Conservation (phyloP, 305 asterid species). For the Solanum hybrid region DNA sequence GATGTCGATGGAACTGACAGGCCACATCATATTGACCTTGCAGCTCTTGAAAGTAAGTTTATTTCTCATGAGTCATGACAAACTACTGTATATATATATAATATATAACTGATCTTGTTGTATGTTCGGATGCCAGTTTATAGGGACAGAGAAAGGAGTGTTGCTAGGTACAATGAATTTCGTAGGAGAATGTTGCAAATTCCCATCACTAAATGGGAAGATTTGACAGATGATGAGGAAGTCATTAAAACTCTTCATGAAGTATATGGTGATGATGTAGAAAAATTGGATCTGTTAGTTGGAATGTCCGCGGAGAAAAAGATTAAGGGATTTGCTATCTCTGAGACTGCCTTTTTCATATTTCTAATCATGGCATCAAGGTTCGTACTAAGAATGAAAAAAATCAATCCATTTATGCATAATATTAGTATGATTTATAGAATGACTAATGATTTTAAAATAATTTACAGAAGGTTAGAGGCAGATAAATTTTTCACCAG, state of each 20-base stretch:
- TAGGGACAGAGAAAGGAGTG: conserved; percentile 51
- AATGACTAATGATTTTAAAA: neutral
- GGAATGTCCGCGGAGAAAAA: conserved; percentile 54
- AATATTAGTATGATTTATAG: neutral
- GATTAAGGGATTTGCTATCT: conserved; percentile 51
- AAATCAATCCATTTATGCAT: neutral
- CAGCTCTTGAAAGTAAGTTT: conserved; percentile 45
- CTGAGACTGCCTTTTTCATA: conserved; percentile 51
- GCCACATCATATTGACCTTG: conserved; percentile 33
- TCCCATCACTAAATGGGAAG: conserved; percentile 62
- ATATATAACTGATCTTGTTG: neutral
- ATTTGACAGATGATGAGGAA: conserved; percentile 37
- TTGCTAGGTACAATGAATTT: conserved; percentile 52
- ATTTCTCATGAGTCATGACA: neutral
- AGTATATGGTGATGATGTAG: conserved; percentile 48
- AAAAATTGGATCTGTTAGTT: conserved; percentile 37
- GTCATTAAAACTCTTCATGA: conserved; percentile 23
- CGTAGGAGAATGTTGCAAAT: conserved; percentile 31
- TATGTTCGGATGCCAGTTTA: conserved; percentile 26
- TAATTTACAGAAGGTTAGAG: conserved; percentile 39
- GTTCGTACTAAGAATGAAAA: neutral
- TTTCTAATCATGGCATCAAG: conserved; percentile 54
- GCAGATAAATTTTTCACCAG: conserved; percentile 48
- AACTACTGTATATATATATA: neutral
- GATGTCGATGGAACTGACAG: conserved; percentile 37